Conservation (phyloP, 148 eudicot species). For the Chenopodium formosanum region DNA sequence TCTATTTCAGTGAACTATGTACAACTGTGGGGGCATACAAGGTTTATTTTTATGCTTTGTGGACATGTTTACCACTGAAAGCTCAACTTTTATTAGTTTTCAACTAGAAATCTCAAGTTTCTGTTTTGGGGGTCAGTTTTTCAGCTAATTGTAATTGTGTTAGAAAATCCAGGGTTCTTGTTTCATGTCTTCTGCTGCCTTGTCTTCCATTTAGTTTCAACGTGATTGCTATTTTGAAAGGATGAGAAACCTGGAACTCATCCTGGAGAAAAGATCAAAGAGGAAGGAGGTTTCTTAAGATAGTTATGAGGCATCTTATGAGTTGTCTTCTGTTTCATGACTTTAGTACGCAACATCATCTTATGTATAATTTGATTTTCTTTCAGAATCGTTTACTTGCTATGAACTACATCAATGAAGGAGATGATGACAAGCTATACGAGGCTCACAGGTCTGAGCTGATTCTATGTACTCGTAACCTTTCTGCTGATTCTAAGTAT, state of each 20-base stretch:
- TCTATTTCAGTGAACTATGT: neutral
- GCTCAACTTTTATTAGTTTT: too few relatives aligned
- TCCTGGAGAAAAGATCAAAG: neutral
- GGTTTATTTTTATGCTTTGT: neutral
- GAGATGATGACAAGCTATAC: constrained; percentile 76
- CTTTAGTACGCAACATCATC: neutral
- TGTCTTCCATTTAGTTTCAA: neutral
- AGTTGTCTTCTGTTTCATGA: neutral
- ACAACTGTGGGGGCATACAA: neutral
- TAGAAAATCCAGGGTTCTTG: neutral
- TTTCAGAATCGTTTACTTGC: constrained; percentile 96
- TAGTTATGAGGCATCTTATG: neutral
- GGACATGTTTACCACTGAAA: neutral
- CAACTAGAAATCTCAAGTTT: too few relatives aligned
- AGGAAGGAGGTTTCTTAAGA: neutral
- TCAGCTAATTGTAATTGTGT: neutral
- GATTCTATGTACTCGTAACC: neutral
- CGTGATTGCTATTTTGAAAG: neutral
- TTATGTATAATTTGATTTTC: constrained; percentile 13
- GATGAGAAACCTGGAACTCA: neutral
- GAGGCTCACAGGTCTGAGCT: constrained; percentile 83
- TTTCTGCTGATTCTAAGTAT: constrained; percentile 5
- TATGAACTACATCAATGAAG: constrained; percentile 96
- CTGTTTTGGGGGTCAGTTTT: too few relatives aligned
- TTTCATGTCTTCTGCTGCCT: constrained; percentile 1